Percentiles rank a stretch among this genome's conserved stretches.
Conservation (phyloP, 192 early-diverging fungal species). For the Linnemannia exigua region DNA sequence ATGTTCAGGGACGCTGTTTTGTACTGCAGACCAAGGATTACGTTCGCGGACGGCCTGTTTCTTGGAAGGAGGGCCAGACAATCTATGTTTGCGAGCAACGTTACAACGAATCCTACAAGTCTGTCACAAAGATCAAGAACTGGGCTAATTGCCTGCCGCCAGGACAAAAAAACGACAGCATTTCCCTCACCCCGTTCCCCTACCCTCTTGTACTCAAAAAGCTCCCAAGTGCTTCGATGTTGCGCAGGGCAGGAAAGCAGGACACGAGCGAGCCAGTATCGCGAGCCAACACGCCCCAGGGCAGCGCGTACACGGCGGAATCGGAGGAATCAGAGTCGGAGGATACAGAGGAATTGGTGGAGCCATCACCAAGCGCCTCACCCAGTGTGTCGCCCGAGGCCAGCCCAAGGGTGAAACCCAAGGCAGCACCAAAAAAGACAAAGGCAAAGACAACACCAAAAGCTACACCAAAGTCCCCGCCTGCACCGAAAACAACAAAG, state of each 20-base stretch:
- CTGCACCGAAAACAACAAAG: constrained; percentile 12
- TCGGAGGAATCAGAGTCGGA: background rate
- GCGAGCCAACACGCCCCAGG: constrained; percentile 9
- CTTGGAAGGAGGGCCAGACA: constrained; percentile 18
- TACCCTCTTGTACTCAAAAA: constrained; percentile 17
- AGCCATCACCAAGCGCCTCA: background rate
- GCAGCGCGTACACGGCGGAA: background rate
- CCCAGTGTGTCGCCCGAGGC: background rate
- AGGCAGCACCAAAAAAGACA: background rate
- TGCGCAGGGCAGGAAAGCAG: background rate
- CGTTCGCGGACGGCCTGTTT: constrained; percentile 7
- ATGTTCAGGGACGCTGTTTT: constrained; percentile 13
- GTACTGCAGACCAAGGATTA: constrained; percentile 18
- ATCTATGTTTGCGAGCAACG: constrained; percentile 34
- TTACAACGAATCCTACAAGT: constrained; percentile 9
- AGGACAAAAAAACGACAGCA: background rate
- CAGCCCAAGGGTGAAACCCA: background rate
- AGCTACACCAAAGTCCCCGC: background rate
- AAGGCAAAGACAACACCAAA: background rate
- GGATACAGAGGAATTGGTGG: background rate
- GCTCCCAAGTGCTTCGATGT: constrained; percentile 9
- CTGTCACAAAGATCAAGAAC: constrained; percentile 21
- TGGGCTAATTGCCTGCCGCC: constrained; percentile 7
- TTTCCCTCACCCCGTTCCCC: background rate
- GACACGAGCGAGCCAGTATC: background rate